Evolutionary conservation across 23 red algal species (phyloP), one percentile per base, ranked within the genome.

Genomic region (Gracilaria gracilis): DNA sequence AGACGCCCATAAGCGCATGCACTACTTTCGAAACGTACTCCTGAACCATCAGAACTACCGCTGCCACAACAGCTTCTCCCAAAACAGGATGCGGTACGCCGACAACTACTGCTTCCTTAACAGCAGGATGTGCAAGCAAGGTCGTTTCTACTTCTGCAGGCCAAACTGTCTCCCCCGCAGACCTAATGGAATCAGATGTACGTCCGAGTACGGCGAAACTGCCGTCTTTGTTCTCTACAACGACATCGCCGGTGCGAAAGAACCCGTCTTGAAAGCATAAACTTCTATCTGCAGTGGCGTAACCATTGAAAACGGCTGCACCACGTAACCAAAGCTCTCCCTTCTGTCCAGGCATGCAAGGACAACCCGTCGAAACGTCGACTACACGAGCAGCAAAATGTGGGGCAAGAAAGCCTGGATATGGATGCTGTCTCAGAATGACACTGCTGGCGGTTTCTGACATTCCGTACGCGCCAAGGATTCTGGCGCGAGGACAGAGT

Each of bases 11-110:
- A 15, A 82, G 79, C 20, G 46, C 19, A 42, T 55, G 4, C 2
- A 51, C 67, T 39, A 50, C 40, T 4, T 6, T 51, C 27, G 59
- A 54, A 4, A 57, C 53, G 66, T 32, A 33, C 65, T 44, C 67
- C 21, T 40, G 15, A 27, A 48, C 49, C 31, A 87, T 54, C 4
- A 87, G 72, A 19, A 87, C 87, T 2, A 96, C 87, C 6, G 82
- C 94, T 36, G 94, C 94, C 39, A 70, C 84, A n/a, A 96, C 94
- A 9, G 89, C 89, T 58, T 96, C 88, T 40, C 94, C 94, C 23
- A 86, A 38, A 46, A 89, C 36, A 1, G 66, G 67, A 58, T 96
- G 87, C 0, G 86, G 79, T 25, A 96, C 34, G 5, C 94, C 94
- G 4, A 96, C 88, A 21, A 96, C 94, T 27, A 82, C 94, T 23